phyloP scores from a whole-genome alignment of 768 basidiomycete genomes.

The Mycena sanguinolenta region DNA sequence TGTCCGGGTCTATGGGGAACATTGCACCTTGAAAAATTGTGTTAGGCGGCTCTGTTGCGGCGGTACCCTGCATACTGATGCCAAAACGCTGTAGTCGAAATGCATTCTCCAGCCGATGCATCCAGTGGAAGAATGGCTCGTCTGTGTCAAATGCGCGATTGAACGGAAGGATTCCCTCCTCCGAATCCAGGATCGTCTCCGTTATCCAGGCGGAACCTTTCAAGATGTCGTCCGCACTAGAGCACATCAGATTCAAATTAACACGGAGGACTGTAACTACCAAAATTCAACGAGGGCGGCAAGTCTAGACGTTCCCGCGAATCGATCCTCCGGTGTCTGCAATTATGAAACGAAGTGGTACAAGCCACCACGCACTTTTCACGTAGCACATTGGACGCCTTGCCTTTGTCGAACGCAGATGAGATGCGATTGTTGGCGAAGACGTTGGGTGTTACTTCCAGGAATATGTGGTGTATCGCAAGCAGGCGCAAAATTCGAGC shows the following conservation, averaged over 20 bases:
- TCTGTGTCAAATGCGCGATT: conserved; percentile 2
- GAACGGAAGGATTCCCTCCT: not conserved
- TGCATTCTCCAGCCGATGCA: conserved; percentile 24
- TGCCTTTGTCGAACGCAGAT: too few relatives aligned
- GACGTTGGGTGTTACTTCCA: too few relatives aligned
- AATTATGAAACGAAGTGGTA: too few relatives aligned
- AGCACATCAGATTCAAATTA: not conserved
- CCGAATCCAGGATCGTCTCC: not conserved
- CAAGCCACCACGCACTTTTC: too few relatives aligned
- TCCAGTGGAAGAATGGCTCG: not conserved
- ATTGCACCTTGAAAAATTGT: conserved; percentile 18
- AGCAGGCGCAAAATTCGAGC: too few relatives aligned
- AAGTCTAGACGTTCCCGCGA: not conserved
- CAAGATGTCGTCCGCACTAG: conserved; percentile 32
- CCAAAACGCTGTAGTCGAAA: not conserved
- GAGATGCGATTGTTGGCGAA: too few relatives aligned
- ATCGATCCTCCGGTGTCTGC: not conserved
- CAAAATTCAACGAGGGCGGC: not conserved
- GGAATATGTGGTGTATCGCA: too few relatives aligned
- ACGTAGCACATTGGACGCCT: too few relatives aligned
- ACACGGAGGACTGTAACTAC: not conserved
- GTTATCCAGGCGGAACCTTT: not conserved
- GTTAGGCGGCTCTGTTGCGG: conserved; percentile 20
- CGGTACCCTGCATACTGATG: conserved; percentile 29
- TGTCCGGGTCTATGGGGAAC: not conserved